Percentiles rank a stretch among this genome's conserved stretches.
phyloP scores from a whole-genome alignment of 768 basidiomycete species.

The Tremella fuciformis region DNA sequence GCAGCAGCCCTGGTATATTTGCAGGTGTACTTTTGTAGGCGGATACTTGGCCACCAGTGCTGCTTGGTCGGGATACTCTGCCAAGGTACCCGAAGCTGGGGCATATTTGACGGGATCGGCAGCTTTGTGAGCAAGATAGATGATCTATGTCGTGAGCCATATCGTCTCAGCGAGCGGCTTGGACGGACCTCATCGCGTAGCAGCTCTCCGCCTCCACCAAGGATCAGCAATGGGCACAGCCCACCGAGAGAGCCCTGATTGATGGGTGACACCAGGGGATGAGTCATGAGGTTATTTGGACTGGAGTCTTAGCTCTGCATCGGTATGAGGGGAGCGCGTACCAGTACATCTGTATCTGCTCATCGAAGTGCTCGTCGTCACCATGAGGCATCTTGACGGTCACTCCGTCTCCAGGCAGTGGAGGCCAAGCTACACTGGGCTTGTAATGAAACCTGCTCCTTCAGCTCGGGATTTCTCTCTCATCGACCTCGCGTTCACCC shows the following conservation, averaged over 20 bases:
- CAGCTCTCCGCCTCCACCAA: neutral
- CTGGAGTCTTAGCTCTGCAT: constrained; percentile 12
- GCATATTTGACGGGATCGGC: constrained; percentile 40
- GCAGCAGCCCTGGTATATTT: constrained; percentile 48
- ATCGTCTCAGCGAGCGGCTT: constrained; percentile 31
- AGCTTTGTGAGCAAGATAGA: constrained; percentile 48
- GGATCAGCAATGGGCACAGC: constrained; percentile 46
- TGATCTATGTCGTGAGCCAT: constrained; percentile 44
- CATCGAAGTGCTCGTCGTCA: constrained; percentile 28
- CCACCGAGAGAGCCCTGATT: constrained; percentile 49
- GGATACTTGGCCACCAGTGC: constrained; percentile 39
- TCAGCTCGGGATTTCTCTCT: neutral
- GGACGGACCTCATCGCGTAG: neutral
- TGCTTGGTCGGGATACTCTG: constrained; percentile 42
- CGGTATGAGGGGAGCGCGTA: constrained; percentile 11
- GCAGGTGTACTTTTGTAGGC: constrained; percentile 49
- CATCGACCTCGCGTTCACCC: constrained; percentile 26
- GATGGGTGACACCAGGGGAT: constrained; percentile 48
- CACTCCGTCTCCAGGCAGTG: constrained; percentile 38
- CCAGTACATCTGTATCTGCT: constrained; percentile 50
- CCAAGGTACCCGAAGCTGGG: constrained; percentile 26
- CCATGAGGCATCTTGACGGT: constrained; percentile 38
- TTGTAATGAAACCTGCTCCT: constrained; percentile 45
- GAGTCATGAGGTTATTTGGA: constrained; percentile 45
- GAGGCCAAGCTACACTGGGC: constrained; percentile 43